Conservation (phyloP, 345 rosid species). For the Geranium rotundifolium region DNA sequence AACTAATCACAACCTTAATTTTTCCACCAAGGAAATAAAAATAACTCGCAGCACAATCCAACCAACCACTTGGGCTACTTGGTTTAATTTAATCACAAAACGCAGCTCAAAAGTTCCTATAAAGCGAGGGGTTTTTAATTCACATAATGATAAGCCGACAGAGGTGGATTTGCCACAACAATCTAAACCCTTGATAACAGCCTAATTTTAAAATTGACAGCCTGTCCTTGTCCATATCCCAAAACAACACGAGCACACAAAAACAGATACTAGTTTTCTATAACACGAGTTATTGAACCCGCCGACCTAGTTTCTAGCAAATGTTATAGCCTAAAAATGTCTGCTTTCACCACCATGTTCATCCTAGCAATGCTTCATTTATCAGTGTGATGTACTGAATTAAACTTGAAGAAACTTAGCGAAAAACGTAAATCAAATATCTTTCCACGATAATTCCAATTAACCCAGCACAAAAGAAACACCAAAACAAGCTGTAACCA, state of each 20-base stretch:
- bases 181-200: background rate
- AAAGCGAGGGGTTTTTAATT: background rate
- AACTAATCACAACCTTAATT: too few relatives aligned
- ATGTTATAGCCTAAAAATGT: background rate
- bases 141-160: background rate
- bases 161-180: background rate
- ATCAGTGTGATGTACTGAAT: too few relatives aligned
- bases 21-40: background rate
- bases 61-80: background rate
- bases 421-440: too few relatives aligned
- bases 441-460: background rate
- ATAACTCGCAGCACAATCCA: background rate
- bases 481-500: background rate
- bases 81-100: background rate
- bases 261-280: background rate
- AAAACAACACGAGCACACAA: background rate
- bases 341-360: background rate
- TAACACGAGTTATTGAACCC: background rate
- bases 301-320: background rate
- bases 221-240: background rate
- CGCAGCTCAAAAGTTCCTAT: background rate
- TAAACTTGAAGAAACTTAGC: too few relatives aligned
- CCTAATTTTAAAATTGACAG: background rate
- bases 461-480: background rate
- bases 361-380: background rate